phyloP scores from a whole-genome alignment of 2,329 filamentous ascomycete species.

The Trichoderma harzianum region DNA sequence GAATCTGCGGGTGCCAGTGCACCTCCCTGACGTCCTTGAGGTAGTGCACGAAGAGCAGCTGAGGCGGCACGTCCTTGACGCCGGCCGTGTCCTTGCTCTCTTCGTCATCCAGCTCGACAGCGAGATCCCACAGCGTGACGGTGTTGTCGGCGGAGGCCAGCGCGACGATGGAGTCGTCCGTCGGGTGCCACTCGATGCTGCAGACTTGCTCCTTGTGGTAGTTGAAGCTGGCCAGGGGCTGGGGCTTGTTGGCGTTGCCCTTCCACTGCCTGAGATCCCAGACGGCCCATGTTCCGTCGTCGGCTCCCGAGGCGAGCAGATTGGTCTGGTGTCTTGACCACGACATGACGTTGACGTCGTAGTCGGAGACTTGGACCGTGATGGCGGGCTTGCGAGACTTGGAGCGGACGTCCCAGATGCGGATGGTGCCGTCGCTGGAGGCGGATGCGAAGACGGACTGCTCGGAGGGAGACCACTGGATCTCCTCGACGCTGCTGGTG shows the following conservation, averaged over 20 bases:
- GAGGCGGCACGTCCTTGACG: constrained; percentile 85
- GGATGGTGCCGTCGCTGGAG: constrained; percentile 89
- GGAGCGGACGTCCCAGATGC: constrained; percentile 91
- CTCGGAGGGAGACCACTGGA: constrained; percentile 95
- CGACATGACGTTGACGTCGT: constrained; percentile 93
- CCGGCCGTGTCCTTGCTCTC: constrained; percentile 88
- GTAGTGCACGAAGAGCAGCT: constrained; percentile 95
- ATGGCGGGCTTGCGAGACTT: constrained; percentile 88
- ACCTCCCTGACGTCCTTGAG: constrained; percentile 92
- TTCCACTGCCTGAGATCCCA: constrained; percentile 98
- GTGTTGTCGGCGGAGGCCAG: constrained; percentile 93
- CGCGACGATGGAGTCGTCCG: constrained; percentile 91
- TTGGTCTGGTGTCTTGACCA: constrained; percentile 90
- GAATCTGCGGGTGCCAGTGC: constrained; percentile 97
- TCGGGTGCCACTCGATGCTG: constrained; percentile 94
- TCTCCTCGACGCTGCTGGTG: constrained; percentile 80
- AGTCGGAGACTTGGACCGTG: constrained; percentile 75
- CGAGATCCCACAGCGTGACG: constrained; percentile 92
- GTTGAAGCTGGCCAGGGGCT: constrained; percentile 85
- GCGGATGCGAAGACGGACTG: constrained; percentile 91
- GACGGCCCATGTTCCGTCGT: constrained; percentile 90
- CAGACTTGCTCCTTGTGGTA: constrained; percentile 98
- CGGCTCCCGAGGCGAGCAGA: constrained; percentile 85
- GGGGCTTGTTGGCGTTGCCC: constrained; percentile 55
- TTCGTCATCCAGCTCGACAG: constrained; percentile 94